Evolutionary conservation across 164 flowering plant species (phyloP).

Genomic region (Macadamia tetraphylla): DNA sequence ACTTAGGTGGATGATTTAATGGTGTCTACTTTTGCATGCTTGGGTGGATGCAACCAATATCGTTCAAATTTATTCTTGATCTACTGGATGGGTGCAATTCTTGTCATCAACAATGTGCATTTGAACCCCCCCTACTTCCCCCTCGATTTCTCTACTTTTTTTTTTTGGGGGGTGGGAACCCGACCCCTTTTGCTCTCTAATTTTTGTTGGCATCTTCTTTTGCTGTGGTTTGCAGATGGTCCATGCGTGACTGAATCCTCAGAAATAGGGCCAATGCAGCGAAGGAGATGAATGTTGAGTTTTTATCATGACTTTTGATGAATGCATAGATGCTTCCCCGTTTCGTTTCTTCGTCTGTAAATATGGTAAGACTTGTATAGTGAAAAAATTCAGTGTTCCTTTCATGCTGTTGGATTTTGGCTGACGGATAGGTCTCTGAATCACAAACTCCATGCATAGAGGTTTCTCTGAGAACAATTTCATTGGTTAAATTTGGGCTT

Average conservation of each 20-base stretch:
- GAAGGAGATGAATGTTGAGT: neutral
- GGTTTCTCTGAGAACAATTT: neutral
- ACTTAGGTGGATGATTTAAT: too few species aligned
- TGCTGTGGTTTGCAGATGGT: constrained; percentile 17
- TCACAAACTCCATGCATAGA: neutral
- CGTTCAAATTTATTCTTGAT: too few species aligned
- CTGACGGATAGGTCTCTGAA: neutral
- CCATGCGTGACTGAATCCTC: constrained; percentile 13
- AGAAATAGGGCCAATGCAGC: neutral
- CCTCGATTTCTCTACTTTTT: neutral
- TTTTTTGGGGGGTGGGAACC: too few species aligned
- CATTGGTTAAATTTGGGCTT: constrained; percentile 3
- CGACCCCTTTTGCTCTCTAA: neutral
- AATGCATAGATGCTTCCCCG: neutral
- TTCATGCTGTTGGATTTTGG: neutral
- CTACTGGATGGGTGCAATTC: too few species aligned
- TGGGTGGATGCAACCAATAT: too few species aligned
- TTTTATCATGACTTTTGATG: neutral
- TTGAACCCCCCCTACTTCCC: too few species aligned
- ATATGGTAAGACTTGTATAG: constrained; percentile 4
- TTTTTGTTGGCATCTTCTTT: neutral
- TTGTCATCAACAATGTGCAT: neutral
- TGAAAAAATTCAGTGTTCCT: neutral
- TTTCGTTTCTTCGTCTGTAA: neutral
- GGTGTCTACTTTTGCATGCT: too few species aligned